Evolutionary conservation across 768 basidiomycete species (phyloP), one percentile per base, ranked within the genome.

Genomic region (Lentinula sp.): DNA sequence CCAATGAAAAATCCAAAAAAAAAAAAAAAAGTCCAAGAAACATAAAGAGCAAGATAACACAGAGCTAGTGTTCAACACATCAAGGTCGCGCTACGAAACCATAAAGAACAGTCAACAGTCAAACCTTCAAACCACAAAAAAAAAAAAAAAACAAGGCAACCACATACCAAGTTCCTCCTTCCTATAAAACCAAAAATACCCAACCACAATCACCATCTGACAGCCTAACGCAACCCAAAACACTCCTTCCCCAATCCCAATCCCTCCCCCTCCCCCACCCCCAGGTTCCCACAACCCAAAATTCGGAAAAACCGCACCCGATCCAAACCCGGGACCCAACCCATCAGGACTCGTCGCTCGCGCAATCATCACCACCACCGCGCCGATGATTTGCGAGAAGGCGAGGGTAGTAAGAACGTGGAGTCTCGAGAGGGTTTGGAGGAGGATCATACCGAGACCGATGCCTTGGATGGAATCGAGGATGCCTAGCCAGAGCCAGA

Each of bases 161-260:
- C 28, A 79, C 89, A 52, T 71, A 90, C 89, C 74, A 63, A 96
- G 83, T 71, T 96, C 94, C 74, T 96, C 94, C 76, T 93, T 93
- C 72, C 94, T 86, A 75, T 95, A 96, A 84, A 96, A 95, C 91
- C 91, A 91, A 79, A 95, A 94, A 76, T 96, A 96, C 18, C 94
- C 94, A 62, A 87, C 73, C 61, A 95, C 92, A 68, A 96, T 93
- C 64, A 93, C 72, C 57, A 96, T 68, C 70, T 93, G 91, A 70
- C 86, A 90, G 4, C 85, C 67, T 57, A 91, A 76, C 50, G 91
- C 93, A 57, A 95, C 74, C 94, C 94, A 96, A 79, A 96, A 96
- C 45, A 90, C 80, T 57, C 91, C 87, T n/a, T 83, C 79, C n/a
- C 88, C 90, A 83, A 93, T 86, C 28, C 18, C 89, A 90, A 4